These are phyloP conservation scores for Corrigiola litoralis DNA, from an alignment of 179 eudicot genomes.

Conservation along the genomic window DNA sequence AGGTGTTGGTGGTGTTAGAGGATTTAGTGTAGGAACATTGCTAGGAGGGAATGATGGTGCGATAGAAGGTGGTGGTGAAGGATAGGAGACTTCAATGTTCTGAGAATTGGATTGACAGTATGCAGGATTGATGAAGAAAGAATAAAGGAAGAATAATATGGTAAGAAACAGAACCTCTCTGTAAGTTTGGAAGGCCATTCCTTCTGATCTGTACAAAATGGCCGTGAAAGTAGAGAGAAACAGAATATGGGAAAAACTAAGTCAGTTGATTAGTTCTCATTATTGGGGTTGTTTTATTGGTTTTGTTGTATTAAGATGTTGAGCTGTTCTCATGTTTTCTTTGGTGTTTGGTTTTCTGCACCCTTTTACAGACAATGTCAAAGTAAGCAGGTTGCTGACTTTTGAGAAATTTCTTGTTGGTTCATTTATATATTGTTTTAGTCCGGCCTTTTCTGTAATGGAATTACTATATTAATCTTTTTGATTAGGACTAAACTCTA, in stretches of 20 bases:
- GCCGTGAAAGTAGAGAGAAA: neutral
- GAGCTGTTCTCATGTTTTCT: slow-evolving; percentile 21
- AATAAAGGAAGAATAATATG: slow-evolving; percentile 22
- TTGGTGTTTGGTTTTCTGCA: neutral
- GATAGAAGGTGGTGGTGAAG: slow-evolving; percentile 33
- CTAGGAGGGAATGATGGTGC: neutral
- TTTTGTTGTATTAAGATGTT: slow-evolving; percentile 14
- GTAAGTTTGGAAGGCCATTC: slow-evolving; percentile 15
- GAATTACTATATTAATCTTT: slow-evolving; percentile 10
- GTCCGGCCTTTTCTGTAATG: neutral
- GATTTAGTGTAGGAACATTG: neutral
- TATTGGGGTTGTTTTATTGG: slow-evolving; percentile 16
- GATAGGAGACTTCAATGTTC: slow-evolving; percentile 60
- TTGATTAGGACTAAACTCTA: neutral
- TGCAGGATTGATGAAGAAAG: slow-evolving; percentile 7
- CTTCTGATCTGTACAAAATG: slow-evolving; percentile 21
- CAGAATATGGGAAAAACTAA: slow-evolving; percentile 3
- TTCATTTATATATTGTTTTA: neutral
- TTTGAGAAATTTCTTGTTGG: neutral
- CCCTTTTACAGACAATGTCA: slow-evolving; percentile 14
- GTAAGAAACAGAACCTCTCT: neutral
- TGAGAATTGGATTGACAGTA: slow-evolving; percentile 41
- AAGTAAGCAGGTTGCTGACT: slow-evolving; percentile 32
- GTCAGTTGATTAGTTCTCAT: slow-evolving; percentile 20
- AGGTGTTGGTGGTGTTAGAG: slow-evolving; percentile 6